Conservation (phyloP, 2,329 filamentous ascomycete genomes). For the Alternaria sp. region DNA sequence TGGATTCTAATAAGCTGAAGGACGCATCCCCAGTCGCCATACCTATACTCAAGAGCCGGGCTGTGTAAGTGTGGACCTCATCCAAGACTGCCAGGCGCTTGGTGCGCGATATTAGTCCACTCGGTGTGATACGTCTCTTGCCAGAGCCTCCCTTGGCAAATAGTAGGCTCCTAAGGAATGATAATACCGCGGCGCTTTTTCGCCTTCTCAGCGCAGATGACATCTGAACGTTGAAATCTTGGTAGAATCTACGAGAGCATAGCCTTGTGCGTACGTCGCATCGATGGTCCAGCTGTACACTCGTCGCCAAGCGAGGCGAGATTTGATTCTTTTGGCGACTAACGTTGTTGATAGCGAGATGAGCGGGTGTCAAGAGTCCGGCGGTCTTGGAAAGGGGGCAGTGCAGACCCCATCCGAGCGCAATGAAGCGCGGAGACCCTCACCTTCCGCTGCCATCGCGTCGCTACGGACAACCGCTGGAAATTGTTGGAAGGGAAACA, state of each 20-base stretch:
- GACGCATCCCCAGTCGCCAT: slow-evolving; percentile 17
- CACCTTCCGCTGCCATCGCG: not conserved
- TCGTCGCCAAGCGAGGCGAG: slow-evolving; percentile 8
- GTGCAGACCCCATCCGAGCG: slow-evolving; percentile 17
- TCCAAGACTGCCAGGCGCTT: slow-evolving; percentile 21
- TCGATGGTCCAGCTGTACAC: not conserved
- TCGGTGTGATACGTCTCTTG: slow-evolving; percentile 14
- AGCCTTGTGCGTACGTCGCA: not conserved
- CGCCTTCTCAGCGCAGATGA: slow-evolving; percentile 4
- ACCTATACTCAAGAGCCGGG: slow-evolving; percentile 18
- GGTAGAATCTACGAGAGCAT: slow-evolving; percentile 9
- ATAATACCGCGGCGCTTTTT: not conserved
- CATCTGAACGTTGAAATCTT: slow-evolving; percentile 2
- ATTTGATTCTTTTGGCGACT: slow-evolving; percentile 9
- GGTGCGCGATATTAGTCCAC: slow-evolving; percentile 21
- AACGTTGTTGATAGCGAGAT: slow-evolving; percentile 14
- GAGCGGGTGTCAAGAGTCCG: slow-evolving; percentile 14
- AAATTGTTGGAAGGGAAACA: not conserved
- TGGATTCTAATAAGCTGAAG: slow-evolving; percentile 4
- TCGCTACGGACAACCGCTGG: not conserved
- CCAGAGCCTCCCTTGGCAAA: slow-evolving; percentile 19
- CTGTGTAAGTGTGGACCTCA: slow-evolving; percentile 24
- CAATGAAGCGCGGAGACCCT: slow-evolving; percentile 7
- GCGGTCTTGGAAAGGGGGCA: slow-evolving; percentile 22
- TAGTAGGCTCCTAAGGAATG: not conserved